A percentile compares a stretch with the other conserved stretches of the same genome.
Evolutionary conservation across 352 stramenopile genomes (phyloP).

Genomic region (Globisporangium uncinulatum): DNA sequence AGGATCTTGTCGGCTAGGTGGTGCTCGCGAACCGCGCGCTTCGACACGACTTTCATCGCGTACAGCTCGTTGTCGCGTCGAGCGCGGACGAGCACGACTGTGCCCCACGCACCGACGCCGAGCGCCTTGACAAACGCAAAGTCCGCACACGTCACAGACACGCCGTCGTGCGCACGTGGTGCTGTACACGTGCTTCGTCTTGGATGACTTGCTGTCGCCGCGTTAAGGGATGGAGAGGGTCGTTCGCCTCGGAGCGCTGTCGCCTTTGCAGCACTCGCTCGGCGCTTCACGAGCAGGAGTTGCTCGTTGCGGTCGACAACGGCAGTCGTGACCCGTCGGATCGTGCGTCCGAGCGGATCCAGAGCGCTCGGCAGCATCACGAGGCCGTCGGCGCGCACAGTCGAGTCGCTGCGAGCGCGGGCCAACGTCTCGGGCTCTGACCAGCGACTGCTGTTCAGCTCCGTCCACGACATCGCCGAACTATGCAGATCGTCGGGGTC

Average conservation of each 20-base stretch:
- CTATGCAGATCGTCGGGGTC: conserved; percentile 3
- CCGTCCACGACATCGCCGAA: conserved; percentile 1
- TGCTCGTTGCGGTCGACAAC: conserved; percentile 46
- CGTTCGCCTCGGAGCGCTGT: conserved; percentile 59
- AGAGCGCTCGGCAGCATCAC: conserved; percentile 54
- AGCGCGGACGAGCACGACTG: conserved; percentile 73
- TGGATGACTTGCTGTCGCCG: not conserved
- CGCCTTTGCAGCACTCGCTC: conserved; percentile 57
- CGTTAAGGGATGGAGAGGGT: conserved; percentile 1
- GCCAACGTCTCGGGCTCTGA: conserved; percentile 20
- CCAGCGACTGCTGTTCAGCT: conserved; percentile 14
- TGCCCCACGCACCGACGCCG: conserved; percentile 82
- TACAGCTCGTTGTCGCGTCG: conserved; percentile 48
- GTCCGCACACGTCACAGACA: conserved; percentile 37
- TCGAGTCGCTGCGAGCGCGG: not conserved
- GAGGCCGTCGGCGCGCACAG: conserved; percentile 20
- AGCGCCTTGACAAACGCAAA: conserved; percentile 89
- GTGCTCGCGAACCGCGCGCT: conserved; percentile 43
- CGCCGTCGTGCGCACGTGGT: not conserved
- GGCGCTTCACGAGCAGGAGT: conserved; percentile 48
- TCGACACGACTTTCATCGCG: conserved; percentile 78
- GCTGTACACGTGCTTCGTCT: not conserved
- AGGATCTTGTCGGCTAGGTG: conserved; percentile 50
- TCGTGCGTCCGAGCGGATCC: conserved; percentile 41
- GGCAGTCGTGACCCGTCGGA: conserved; percentile 45